A percentile compares a stretch with the other conserved stretches of the same genome.
phyloP scores from a whole-genome alignment of 2,329 filamentous ascomycete species.

The Diplodia mutila region DNA sequence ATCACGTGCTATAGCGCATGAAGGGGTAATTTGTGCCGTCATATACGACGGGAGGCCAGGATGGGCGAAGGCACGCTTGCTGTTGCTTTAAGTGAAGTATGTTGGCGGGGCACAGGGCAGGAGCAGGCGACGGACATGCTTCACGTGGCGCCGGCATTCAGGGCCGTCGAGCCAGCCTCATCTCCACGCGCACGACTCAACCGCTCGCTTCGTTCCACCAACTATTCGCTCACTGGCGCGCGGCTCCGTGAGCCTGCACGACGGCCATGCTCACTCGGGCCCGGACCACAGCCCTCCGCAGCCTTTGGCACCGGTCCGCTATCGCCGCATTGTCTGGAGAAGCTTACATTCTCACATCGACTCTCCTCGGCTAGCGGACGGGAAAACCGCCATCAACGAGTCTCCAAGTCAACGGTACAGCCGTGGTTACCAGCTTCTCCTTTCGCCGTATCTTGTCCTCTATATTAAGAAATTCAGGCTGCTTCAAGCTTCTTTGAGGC shows the following conservation, averaged over 20 bases:
- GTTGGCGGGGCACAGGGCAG: not conserved
- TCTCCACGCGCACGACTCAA: conserved; percentile 20
- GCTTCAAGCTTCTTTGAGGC: conserved; percentile 12
- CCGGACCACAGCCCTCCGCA: conserved; percentile 15
- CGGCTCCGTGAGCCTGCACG: conserved; percentile 12
- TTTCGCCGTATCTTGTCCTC: conserved; percentile 1
- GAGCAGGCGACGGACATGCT: not conserved
- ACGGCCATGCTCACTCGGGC: conserved; percentile 5
- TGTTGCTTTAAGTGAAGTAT: not conserved
- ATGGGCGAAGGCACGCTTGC: not conserved
- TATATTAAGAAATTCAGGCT: conserved; percentile 3
- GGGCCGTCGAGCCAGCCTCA: conserved; percentile 12
- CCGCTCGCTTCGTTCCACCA: conserved; percentile 22
- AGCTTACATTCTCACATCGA: conserved; percentile 8
- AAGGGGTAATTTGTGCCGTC: not conserved
- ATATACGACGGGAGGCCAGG: not conserved
- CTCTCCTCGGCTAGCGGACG: conserved; percentile 4
- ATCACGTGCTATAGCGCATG: not conserved
- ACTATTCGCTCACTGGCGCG: conserved; percentile 18
- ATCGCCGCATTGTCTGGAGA: conserved; percentile 14
- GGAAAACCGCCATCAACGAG: not conserved
- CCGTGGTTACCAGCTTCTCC: conserved; percentile 4
- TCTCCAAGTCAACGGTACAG: conserved; percentile 4
- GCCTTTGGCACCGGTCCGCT: conserved; percentile 13
- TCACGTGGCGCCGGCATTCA: conserved; percentile 8